A percentile compares a stretch with the other conserved stretches of the same genome.
Evolutionary conservation across 192 early-diverging fungal genomes (phyloP).

Genomic region (Nowakowskiella sp.): DNA sequence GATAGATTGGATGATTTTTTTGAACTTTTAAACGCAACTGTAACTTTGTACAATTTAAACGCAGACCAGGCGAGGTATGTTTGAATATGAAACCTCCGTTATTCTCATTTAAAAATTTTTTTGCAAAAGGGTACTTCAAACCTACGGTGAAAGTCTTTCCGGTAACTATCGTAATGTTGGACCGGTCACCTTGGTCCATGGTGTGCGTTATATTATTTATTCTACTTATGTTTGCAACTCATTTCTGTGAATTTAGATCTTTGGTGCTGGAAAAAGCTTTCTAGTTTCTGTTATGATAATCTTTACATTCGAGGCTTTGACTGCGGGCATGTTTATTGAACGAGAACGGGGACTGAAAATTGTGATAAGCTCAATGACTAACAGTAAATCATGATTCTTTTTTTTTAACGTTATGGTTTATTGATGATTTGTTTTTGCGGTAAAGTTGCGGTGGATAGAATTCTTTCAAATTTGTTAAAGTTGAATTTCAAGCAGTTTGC

Average conservation of each 20-base stretch:
- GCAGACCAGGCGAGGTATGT: constrained; percentile 20
- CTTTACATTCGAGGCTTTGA: constrained; percentile 16
- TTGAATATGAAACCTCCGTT: not conserved
- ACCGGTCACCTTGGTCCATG: constrained; percentile 22
- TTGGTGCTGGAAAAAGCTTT: constrained; percentile 41
- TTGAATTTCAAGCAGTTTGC: constrained; percentile 35
- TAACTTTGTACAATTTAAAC: constrained; percentile 22
- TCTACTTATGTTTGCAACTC: not conserved
- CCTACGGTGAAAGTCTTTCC: not conserved
- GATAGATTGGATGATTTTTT: constrained; percentile 1
- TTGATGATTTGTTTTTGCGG: constrained; percentile 7
- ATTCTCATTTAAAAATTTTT: not conserved
- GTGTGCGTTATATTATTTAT: not conserved
- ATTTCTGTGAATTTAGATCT: constrained; percentile 14
- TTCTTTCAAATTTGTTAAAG: constrained; percentile 24
- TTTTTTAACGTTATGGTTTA: constrained; percentile 1
- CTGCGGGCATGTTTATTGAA: constrained; percentile 14
- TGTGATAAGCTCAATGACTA: constrained; percentile 36
- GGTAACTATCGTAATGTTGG: not conserved
- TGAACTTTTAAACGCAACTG: constrained; percentile 9
- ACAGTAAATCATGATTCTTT: constrained; percentile 16
- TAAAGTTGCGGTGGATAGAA: constrained; percentile 43
- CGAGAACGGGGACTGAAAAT: constrained; percentile 16
- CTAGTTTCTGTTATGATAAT: constrained; percentile 33
- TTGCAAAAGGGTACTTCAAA: not conserved